phyloP scores from a whole-genome alignment of 805 yeast genomes.

The Starmera caribaea region DNA sequence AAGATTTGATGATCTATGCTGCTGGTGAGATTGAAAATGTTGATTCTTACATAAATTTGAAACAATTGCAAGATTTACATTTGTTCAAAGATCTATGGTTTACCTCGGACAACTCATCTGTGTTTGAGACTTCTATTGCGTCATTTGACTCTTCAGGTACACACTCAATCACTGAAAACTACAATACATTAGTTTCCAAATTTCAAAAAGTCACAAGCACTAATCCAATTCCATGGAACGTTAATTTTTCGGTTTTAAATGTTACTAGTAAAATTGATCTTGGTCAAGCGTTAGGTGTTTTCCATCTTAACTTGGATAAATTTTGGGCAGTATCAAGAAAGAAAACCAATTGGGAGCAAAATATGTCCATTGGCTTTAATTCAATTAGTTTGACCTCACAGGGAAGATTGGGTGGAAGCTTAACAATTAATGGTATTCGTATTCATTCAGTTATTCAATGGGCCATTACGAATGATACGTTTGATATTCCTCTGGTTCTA shows the following conservation, averaged over 20 bases:
- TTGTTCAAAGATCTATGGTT: conserved; percentile 79
- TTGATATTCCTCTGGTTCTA: conserved; percentile 59
- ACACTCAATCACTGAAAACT: conserved; percentile 5
- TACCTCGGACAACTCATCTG: background rate
- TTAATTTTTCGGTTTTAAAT: conserved; percentile 46
- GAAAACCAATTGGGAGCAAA: conserved; percentile 60
- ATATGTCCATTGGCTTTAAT: conserved; percentile 51
- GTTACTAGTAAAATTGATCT: conserved; percentile 55
- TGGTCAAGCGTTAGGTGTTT: conserved; percentile 74
- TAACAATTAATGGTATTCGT: conserved; percentile 39
- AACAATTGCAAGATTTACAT: conserved; percentile 81
- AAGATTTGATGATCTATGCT: conserved; percentile 32
- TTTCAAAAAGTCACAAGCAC: conserved; percentile 52
- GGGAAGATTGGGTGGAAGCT: conserved; percentile 74
- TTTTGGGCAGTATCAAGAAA: conserved; percentile 67
- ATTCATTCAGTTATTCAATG: conserved; percentile 64
- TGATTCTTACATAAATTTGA: conserved; percentile 58
- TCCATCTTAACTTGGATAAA: conserved; percentile 43
- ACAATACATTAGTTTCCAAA: conserved; percentile 25
- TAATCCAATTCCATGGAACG: conserved; percentile 65
- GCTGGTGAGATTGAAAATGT: conserved; percentile 47
- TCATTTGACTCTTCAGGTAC: background rate
- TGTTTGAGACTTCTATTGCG: conserved; percentile 17
- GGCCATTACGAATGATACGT: conserved; percentile 37
- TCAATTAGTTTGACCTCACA: conserved; percentile 40